These are phyloP conservation scores for Nicotiana otophora DNA, from an alignment of 257 asterid genomes.

Conservation along the genomic window DNA sequence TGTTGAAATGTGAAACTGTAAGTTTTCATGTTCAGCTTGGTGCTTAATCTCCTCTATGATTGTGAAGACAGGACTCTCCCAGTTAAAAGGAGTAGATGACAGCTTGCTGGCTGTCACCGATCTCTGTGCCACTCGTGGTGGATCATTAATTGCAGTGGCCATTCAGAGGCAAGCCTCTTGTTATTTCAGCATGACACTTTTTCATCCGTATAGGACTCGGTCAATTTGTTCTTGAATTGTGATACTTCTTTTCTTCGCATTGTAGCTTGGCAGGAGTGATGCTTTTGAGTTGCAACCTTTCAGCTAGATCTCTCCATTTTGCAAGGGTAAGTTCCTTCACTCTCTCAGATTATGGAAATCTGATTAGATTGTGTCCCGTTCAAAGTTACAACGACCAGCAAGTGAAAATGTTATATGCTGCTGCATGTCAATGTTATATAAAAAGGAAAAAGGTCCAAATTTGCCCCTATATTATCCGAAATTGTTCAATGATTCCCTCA, in stretches of 20 bases:
- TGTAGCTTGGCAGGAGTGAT: slow-evolving; percentile 71
- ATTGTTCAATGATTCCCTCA: too few relatives aligned
- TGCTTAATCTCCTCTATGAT: slow-evolving; percentile 16
- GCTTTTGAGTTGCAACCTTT: slow-evolving; percentile 55
- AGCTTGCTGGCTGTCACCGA: slow-evolving; percentile 59
- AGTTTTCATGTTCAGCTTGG: neutral
- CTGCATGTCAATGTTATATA: neutral
- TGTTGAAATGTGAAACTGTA: neutral
- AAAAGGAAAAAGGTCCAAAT: too few relatives aligned
- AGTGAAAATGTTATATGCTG: neutral
- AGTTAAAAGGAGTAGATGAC: slow-evolving; percentile 46
- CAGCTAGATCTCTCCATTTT: slow-evolving; percentile 45
- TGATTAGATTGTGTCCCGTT: neutral
- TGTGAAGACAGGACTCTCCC: slow-evolving; percentile 53
- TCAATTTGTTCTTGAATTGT: neutral
- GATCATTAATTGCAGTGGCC: slow-evolving; percentile 69
- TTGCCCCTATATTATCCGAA: too few relatives aligned
- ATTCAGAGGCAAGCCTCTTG: slow-evolving; percentile 53
- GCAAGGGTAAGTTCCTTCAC: slow-evolving; percentile 43
- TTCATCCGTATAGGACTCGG: neutral
- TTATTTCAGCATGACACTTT: neutral
- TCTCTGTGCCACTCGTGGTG: slow-evolving; percentile 54
- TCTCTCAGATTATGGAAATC: neutral
- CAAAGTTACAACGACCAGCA: neutral
- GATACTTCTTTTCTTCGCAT: neutral